Percentiles rank a stretch among this genome's conserved stretches.
phyloP scores from a whole-genome alignment of 495 filamentous ascomycete genomes.

The Penicillium alfredii region DNA sequence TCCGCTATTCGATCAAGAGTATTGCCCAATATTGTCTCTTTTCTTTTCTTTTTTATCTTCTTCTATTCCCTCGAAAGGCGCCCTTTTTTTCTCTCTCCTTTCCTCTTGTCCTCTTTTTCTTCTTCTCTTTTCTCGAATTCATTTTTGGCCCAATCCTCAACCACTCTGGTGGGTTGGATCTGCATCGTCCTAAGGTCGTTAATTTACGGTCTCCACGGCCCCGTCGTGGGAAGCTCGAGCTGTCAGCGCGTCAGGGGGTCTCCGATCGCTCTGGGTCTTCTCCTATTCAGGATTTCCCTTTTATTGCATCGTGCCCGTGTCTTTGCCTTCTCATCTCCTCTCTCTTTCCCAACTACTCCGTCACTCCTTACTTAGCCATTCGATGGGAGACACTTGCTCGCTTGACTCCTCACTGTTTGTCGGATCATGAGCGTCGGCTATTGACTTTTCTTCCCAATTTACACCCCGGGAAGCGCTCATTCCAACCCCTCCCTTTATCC shows the following conservation, averaged over 20 bases:
- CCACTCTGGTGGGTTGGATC: constrained; percentile 27
- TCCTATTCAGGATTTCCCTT: constrained; percentile 37
- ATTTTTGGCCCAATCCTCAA: too few relatives aligned
- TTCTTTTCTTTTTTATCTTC: not conserved
- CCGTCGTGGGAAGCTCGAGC: constrained; percentile 29
- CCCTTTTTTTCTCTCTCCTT: constrained; percentile 1
- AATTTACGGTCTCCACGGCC: constrained; percentile 40
- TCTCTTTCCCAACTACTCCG: constrained; percentile 20
- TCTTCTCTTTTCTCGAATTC: constrained; percentile 1
- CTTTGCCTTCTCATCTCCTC: constrained; percentile 20
- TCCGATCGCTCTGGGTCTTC: constrained; percentile 36
- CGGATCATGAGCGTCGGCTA: not conserved
- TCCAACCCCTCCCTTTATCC: not conserved
- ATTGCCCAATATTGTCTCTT: too few relatives aligned
- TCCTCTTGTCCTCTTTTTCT: too few relatives aligned
- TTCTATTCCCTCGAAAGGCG: constrained; percentile 1
- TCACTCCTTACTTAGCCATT: constrained; percentile 25
- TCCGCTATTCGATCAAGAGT: too few relatives aligned
- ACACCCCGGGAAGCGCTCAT: not conserved
- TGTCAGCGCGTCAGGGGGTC: constrained; percentile 42
- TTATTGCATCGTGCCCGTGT: constrained; percentile 30
- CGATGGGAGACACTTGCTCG: constrained; percentile 6
- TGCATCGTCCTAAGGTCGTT: constrained; percentile 25
- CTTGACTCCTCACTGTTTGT: constrained; percentile 3
- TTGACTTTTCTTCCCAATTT: too few relatives aligned